Percentiles rank a stretch among this genome's conserved stretches.
phyloP scores from a whole-genome alignment of 495 filamentous ascomycete species.

The Penicillium turbatum region DNA sequence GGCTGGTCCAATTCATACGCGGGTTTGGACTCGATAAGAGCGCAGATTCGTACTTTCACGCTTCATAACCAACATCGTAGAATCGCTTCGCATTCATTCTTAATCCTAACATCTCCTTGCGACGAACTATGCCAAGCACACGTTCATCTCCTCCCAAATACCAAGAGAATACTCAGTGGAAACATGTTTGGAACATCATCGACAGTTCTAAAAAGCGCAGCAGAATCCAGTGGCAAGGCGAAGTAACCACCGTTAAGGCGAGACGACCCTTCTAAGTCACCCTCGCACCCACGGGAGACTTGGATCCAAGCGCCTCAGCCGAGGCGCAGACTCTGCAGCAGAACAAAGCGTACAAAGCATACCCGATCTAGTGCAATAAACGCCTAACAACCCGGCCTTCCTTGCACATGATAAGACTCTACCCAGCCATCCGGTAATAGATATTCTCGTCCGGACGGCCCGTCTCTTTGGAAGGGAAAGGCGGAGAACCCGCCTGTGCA shows the following conservation, averaged over 20 bases:
- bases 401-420: not conserved
- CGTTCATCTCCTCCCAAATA: too few species aligned
- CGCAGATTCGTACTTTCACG: not conserved
- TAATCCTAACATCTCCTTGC: too few species aligned
- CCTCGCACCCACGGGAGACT: not conserved
- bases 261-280: too few species aligned
- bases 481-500: too few species aligned
- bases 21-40: not conserved
- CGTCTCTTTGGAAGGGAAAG: too few species aligned
- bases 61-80: not conserved
- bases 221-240: too few species aligned
- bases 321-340: not conserved
- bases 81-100: too few species aligned
- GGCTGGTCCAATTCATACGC: not conserved
- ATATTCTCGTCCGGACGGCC: not conserved
- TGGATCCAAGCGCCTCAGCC: not conserved
- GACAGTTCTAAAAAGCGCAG: too few species aligned
- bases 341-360: not conserved
- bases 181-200: too few species aligned
- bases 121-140: too few species aligned
- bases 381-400: not conserved
- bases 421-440: not conserved
- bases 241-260: too few species aligned
- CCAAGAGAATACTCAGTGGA: too few species aligned
- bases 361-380: not conserved